A percentile compares a stretch with the other conserved stretches of the same genome.
phyloP scores from a whole-genome alignment of 768 basidiomycete species.

The Steccherinum ochraceum region DNA sequence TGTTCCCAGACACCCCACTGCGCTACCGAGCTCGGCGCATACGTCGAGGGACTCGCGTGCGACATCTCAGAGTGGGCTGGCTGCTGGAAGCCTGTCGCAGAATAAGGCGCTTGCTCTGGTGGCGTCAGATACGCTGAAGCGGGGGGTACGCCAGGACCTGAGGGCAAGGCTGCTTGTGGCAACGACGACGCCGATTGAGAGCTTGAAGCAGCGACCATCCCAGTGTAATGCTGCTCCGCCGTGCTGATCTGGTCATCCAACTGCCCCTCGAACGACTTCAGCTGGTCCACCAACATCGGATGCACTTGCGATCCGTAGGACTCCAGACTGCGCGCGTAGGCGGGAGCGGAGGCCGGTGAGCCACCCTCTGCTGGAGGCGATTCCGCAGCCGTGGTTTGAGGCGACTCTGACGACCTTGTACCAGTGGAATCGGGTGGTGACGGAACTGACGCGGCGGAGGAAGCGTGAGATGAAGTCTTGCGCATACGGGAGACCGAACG shows the following conservation, averaged over 20 bases:
- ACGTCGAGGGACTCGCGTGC: no score
- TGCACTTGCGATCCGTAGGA: conserved; percentile 22
- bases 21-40: no score
- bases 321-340: conserved; percentile 13
- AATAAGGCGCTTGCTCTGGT: neutral
- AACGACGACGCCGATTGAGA: neutral
- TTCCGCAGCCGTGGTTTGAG: conserved; percentile 5
- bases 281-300: conserved; percentile 25
- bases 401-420: conserved; percentile 6
- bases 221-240: conserved; percentile 12
- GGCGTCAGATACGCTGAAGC: neutral
- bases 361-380: conserved; percentile 5
- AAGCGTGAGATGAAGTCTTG: conserved; percentile 4
- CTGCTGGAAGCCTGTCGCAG: neutral
- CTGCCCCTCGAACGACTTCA: conserved; percentile 23
- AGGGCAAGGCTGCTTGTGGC: neutral
- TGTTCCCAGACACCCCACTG: no score
- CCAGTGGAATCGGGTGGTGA: conserved; percentile 5
- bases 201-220: neutral
- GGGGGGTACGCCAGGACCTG: neutral
- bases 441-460: neutral
- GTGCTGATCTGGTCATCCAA: conserved; percentile 23
- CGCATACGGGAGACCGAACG: conserved; percentile 9
- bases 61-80: no score
- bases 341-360: neutral